Conservation (phyloP, 176 grass and related monocot species). For the Paspalum notatum region DNA sequence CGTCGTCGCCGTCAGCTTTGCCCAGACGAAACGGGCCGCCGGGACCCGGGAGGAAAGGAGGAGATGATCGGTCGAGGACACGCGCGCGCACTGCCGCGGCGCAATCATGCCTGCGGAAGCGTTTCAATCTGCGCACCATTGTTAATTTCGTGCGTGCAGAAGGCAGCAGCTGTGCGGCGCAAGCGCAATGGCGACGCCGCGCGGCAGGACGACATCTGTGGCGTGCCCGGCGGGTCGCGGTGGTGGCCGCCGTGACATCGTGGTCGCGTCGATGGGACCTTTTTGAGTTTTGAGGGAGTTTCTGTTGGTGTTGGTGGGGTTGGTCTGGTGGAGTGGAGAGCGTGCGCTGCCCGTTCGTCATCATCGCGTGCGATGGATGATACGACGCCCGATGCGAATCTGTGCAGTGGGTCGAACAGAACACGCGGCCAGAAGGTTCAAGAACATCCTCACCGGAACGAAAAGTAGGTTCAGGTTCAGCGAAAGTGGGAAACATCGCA, state of each 20-base stretch:
- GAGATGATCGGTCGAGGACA: background rate
- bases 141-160: background rate
- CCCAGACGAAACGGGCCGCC: background rate
- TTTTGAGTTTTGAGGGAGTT: background rate
- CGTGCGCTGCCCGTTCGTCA: constrained; percentile 1
- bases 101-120: background rate
- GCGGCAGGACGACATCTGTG: constrained; percentile 9
- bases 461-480: too few species aligned
- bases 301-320: background rate
- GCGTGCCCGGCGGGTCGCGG: background rate
- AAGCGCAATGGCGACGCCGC: background rate
- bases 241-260: background rate
- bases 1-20: constrained; percentile 11
- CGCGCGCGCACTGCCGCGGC: background rate
- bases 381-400: background rate
- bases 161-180: too few species aligned
- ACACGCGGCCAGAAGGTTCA: background rate
- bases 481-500: too few species aligned
- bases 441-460: background rate
- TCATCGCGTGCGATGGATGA: background rate
- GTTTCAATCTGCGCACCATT: background rate
- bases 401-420: too few species aligned
- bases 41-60: too few species aligned
- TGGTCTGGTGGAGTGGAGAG: background rate
- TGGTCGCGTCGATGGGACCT: background rate